Conservation (phyloP, 441 rosid genomes). For the Croton setiger region DNA sequence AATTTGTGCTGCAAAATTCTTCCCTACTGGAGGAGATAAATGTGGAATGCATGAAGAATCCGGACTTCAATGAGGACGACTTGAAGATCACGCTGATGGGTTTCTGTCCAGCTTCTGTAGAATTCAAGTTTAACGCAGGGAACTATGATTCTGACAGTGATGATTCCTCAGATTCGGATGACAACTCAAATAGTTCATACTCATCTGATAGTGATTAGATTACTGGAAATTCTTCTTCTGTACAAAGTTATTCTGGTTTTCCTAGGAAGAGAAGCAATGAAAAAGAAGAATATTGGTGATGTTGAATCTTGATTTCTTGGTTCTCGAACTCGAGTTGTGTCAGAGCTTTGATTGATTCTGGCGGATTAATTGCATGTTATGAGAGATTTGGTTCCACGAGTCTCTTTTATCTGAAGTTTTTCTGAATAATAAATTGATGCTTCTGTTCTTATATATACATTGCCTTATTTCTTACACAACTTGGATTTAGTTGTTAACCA, state of each 20-base stretch:
- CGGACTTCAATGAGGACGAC: slow-evolving; percentile 2
- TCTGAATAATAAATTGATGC: neutral
- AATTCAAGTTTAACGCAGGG: neutral
- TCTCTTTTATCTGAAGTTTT: neutral
- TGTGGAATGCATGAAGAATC: slow-evolving; percentile 4
- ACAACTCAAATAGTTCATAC: slow-evolving; percentile 15
- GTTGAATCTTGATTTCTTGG: slow-evolving; percentile 1
- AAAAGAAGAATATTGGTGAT: neutral
- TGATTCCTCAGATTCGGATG: slow-evolving; percentile 17
- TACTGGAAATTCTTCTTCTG: neutral
- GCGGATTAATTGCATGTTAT: neutral
- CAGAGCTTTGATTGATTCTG: neutral
- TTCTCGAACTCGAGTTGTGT: neutral
- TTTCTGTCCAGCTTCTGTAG: neutral
- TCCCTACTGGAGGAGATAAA: slow-evolving; percentile 12
- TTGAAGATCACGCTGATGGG: neutral
- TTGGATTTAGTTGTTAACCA: neutral
- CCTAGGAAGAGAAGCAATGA: neutral
- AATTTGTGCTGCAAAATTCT: slow-evolving; percentile 14
- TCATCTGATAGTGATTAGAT: slow-evolving; percentile 17
- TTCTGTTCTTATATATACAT: neutral
- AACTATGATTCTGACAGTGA: slow-evolving; percentile 3
- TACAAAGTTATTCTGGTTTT: neutral
- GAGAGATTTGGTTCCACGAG: neutral
- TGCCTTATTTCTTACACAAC: neutral